These are phyloP conservation scores for Botrytis paeoniae DNA, from an alignment of 2,329 filamentous ascomycete species.

Conservation along the genomic window DNA sequence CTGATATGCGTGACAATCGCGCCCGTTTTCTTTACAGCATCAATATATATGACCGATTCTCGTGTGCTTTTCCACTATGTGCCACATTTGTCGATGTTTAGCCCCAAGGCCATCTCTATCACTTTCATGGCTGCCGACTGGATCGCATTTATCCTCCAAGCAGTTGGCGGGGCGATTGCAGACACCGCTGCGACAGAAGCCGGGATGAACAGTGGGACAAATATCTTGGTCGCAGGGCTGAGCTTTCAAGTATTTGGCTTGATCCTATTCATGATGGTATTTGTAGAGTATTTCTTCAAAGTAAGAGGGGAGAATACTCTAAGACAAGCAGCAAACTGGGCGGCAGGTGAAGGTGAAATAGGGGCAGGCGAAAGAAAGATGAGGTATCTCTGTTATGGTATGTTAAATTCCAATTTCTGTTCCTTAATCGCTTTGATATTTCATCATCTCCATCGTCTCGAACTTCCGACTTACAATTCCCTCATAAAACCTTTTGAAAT, in stretches of 20 bases:
- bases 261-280: slow-evolving; percentile 29
- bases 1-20: slow-evolving; percentile 51
- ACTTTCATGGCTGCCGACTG: slow-evolving; percentile 48
- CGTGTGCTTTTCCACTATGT: slow-evolving; percentile 55
- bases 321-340: slow-evolving; percentile 10
- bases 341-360: not conserved
- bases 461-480: not conserved
- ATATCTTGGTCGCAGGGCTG: slow-evolving; percentile 42
- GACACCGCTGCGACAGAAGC: slow-evolving; percentile 38
- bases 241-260: slow-evolving; percentile 40
- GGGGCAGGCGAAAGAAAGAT: not conserved
- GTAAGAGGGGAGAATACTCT: slow-evolving; percentile 15
- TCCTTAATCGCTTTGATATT: not conserved
- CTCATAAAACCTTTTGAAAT: not conserved
- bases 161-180: slow-evolving; percentile 51
- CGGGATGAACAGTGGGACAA: slow-evolving; percentile 19
- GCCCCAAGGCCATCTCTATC: slow-evolving; percentile 51
- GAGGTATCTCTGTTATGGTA: slow-evolving; percentile 3
- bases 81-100: slow-evolving; percentile 44
- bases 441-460: not conserved
- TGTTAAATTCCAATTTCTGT: not conserved
- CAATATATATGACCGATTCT: slow-evolving; percentile 57
- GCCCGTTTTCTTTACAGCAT: slow-evolving; percentile 53
- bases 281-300: slow-evolving; percentile 23
- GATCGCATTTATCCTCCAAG: slow-evolving; percentile 56